Percentiles rank a stretch among this genome's conserved stretches.
phyloP scores from a whole-genome alignment of 208 protist genomes.

The Strigomonas culicis region DNA sequence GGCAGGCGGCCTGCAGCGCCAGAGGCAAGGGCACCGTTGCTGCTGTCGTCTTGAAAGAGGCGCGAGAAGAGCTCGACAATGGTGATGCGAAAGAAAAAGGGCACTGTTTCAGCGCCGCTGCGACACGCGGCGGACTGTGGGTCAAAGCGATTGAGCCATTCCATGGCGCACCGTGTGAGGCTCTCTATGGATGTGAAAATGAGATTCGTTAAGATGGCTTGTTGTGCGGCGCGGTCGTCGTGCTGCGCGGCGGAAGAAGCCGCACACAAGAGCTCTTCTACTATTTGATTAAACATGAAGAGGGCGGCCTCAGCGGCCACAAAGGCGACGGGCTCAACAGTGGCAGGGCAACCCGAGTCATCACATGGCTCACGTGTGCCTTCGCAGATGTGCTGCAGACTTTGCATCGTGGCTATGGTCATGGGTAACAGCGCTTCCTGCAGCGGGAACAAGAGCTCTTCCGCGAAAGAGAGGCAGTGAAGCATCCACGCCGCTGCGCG shows the following conservation, averaged over 20 bases:
- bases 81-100: slow-evolving; percentile 30
- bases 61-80: slow-evolving; percentile 18
- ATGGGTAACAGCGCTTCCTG: slow-evolving; percentile 5
- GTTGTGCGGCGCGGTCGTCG: too few relatives aligned
- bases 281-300: slow-evolving; percentile 32
- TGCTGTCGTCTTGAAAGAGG: not conserved
- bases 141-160: too few relatives aligned
- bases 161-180: too few relatives aligned
- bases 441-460: slow-evolving; percentile 6
- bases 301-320: slow-evolving; percentile 23
- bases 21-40: not conserved
- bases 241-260: not conserved
- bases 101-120: not conserved
- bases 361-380: too few relatives aligned
- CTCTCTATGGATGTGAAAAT: too few relatives aligned
- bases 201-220: too few relatives aligned
- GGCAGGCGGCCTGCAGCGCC: not conserved
- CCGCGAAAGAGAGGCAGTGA: slow-evolving; percentile 21
- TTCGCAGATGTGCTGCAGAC: too few relatives aligned
- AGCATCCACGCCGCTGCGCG: slow-evolving; percentile 21
- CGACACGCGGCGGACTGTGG: too few relatives aligned
- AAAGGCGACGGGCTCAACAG: not conserved
- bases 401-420: not conserved
- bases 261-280: slow-evolving; percentile 29
- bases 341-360: too few relatives aligned